These are phyloP conservation scores for Aspergillaceae sp. DNA, from an alignment of 2,329 filamentous ascomycete genomes.

Conservation along the genomic window DNA sequence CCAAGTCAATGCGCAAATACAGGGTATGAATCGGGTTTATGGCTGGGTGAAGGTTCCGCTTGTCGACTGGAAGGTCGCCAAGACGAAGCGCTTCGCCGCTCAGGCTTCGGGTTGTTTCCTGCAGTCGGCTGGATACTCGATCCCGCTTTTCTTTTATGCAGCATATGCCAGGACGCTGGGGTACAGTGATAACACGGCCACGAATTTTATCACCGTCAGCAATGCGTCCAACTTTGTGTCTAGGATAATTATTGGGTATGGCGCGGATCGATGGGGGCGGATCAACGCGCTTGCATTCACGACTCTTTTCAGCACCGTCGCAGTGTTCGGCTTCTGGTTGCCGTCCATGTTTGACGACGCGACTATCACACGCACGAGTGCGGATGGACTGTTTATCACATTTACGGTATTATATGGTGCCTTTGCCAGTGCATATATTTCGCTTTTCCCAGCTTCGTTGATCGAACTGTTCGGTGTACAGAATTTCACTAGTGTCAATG, in stretches of 20 bases:
- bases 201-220: constrained; percentile 34
- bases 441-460: constrained; percentile 30
- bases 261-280: constrained; percentile 32
- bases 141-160: constrained; percentile 34
- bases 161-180: constrained; percentile 34
- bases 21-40: constrained; percentile 8
- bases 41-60: constrained; percentile 21
- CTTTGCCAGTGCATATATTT: constrained; percentile 34
- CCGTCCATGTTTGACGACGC: constrained; percentile 13
- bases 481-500: constrained; percentile 31
- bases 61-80: constrained; percentile 22
- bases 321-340: constrained; percentile 20
- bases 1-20: constrained; percentile 13
- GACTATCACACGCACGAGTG: constrained; percentile 6
- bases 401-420: constrained; percentile 29
- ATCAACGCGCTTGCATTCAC: constrained; percentile 33
- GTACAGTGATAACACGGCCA: constrained; percentile 27
- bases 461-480: constrained; percentile 33
- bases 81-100: constrained; percentile 26
- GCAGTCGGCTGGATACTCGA: constrained; percentile 33
- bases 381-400: constrained; percentile 22
- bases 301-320: constrained; percentile 22
- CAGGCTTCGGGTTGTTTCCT: constrained; percentile 30
- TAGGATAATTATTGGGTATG: constrained; percentile 31
- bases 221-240: constrained; percentile 36